Conservation (phyloP, 1,284 basidiomycete species). For the Taiwanofungus camphoratus region DNA sequence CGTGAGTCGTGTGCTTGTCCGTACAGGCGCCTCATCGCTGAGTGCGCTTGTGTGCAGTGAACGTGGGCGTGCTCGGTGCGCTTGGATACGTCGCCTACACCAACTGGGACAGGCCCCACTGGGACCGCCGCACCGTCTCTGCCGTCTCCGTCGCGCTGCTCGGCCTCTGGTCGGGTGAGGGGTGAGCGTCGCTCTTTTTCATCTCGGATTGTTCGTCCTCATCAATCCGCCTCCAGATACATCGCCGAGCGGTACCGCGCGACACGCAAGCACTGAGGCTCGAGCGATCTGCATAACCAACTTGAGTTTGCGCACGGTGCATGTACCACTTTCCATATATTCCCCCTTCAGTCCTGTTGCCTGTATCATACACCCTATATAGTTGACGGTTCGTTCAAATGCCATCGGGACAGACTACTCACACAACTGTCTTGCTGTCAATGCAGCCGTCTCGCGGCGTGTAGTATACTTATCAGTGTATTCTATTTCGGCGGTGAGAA, state of each 20-base stretch:
- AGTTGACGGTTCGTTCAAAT: no score
- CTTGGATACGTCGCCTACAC: slow-evolving; percentile 66
- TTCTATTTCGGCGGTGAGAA: no score
- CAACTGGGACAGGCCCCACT: slow-evolving; percentile 62
- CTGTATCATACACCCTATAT: no score
- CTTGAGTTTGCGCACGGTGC: no score
- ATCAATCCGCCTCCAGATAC: slow-evolving; percentile 17
- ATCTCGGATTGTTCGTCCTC: neutral
- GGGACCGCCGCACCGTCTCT: slow-evolving; percentile 68
- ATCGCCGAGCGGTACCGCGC: slow-evolving; percentile 25
- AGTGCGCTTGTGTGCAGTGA: slow-evolving; percentile 43
- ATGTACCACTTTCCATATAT: no score
- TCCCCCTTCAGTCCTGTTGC: no score
- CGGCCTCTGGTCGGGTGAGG: slow-evolving; percentile 64
- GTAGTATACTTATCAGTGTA: no score
- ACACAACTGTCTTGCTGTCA: no score
- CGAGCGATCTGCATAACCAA: no score
- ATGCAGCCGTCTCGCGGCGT: no score
- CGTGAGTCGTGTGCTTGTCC: slow-evolving; percentile 36
- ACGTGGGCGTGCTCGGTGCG: slow-evolving; percentile 60
- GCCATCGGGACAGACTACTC: no score
- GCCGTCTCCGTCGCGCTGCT: slow-evolving; percentile 61
- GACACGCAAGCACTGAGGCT: neutral
- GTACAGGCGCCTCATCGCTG: neutral
- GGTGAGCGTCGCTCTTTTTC: slow-evolving; percentile 37